Evolutionary conservation across 257 asterid species (phyloP).

Genomic region (Anisodus tanguticus): DNA sequence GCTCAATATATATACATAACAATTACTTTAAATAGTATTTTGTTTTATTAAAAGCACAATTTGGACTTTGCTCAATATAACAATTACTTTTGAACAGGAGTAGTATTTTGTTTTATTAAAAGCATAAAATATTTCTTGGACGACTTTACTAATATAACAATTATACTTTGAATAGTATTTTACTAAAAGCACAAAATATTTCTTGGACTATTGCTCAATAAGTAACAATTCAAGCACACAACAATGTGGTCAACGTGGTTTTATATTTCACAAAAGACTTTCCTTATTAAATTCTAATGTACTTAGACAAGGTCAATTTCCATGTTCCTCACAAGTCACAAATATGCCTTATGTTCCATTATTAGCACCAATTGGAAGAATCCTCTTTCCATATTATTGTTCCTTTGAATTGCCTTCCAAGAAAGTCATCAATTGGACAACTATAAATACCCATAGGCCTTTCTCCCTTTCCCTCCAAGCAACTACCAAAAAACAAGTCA

Average conservation of each 20-base stretch:
- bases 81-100: no score
- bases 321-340: neutral
- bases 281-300: neutral
- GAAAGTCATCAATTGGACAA: neutral
- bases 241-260: neutral
- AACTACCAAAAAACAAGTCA: neutral
- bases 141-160: neutral
- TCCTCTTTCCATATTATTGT: neutral
- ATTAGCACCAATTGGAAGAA: neutral
- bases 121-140: neutral
- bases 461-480: conserved; percentile 17
- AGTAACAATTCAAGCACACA: neutral
- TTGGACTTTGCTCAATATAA: neutral
- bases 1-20: no score
- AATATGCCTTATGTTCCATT: neutral
- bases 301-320: neutral
- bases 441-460: conserved; percentile 11
- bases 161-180: neutral
- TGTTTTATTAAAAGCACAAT: neutral
- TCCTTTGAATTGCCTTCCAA: neutral
- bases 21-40: neutral
- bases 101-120: no score
- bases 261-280: neutral
- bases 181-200: neutral
- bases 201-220: neutral